These are phyloP conservation scores for Hemileccinum rubropunctum DNA, from an alignment of 768 basidiomycete genomes.

Conservation along the genomic window DNA sequence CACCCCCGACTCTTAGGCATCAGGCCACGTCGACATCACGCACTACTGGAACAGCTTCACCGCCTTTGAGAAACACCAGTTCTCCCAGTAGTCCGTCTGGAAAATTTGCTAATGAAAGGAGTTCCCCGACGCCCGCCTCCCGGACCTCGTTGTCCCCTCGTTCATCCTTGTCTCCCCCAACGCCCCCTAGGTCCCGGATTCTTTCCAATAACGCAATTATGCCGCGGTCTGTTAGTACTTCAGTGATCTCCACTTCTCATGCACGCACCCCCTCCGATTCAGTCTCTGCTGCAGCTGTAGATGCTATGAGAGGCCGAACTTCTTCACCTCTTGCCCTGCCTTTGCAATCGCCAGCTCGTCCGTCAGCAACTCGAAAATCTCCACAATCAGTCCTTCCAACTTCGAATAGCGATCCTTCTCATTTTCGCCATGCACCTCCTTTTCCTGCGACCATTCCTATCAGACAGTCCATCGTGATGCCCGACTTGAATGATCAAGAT, in stretches of 20 bases:
- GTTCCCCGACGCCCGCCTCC: slow-evolving; percentile 36
- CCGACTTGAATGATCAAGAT: slow-evolving; percentile 47
- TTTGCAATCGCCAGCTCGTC: slow-evolving; percentile 31
- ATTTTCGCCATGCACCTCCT: slow-evolving; percentile 11
- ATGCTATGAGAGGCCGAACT: slow-evolving; percentile 39
- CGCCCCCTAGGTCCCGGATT: slow-evolving; percentile 41
- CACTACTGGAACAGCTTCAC: slow-evolving; percentile 42
- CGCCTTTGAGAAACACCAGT: slow-evolving; percentile 37
- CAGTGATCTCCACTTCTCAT: slow-evolving; percentile 34
- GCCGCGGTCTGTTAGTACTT: slow-evolving; percentile 44
- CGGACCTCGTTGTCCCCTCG: slow-evolving; percentile 51
- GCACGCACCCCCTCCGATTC: slow-evolving; percentile 46
- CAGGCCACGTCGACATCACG: slow-evolving; percentile 76
- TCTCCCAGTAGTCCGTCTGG: slow-evolving; percentile 44
- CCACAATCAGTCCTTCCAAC: slow-evolving; percentile 38
- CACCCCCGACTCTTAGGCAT: slow-evolving; percentile 77
- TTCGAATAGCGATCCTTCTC: slow-evolving; percentile 27
- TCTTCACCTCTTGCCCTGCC: slow-evolving; percentile 47
- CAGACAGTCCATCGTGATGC: slow-evolving; percentile 44
- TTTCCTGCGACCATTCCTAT: slow-evolving; percentile 32
- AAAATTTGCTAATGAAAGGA: slow-evolving; percentile 38
- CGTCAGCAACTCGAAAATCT: slow-evolving; percentile 38
- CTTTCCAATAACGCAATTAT: slow-evolving; percentile 36
- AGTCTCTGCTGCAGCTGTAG: slow-evolving; percentile 14
- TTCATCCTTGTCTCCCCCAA: slow-evolving; percentile 45